phyloP scores from a whole-genome alignment of 306 rosid genomes.

The Ochetophila trinervis region DNA sequence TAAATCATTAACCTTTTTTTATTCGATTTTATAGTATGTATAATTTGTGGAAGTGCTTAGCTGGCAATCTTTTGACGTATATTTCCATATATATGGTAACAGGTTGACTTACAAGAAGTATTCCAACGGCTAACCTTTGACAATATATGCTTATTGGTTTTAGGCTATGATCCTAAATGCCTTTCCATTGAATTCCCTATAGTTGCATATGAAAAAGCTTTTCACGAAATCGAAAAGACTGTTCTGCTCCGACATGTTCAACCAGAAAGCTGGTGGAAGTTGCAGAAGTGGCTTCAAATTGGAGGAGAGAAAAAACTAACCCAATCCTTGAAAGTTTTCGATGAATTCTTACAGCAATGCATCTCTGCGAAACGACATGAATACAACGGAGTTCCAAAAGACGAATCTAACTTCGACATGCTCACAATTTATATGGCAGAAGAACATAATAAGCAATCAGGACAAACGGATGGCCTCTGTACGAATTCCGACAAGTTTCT shows the following conservation, averaged over 20 bases:
- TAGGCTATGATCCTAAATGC: constrained; percentile 32
- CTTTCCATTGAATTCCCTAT: constrained; percentile 19
- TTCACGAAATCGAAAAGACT: constrained; percentile 18
- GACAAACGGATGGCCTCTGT: neutral
- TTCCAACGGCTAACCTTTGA: constrained; percentile 31
- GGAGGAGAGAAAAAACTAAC: constrained; percentile 35
- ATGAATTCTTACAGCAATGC: constrained; percentile 27
- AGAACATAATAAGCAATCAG: constrained; percentile 1
- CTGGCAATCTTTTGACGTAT: neutral
- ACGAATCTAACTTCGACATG: constrained; percentile 22
- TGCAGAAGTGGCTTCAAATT: constrained; percentile 35
- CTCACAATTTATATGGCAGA: constrained; percentile 21
- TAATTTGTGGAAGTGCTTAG: neutral
- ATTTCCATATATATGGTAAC: neutral
- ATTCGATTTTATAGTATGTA: too few relatives aligned
- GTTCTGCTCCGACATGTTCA: constrained; percentile 8
- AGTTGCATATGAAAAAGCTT: constrained; percentile 19
- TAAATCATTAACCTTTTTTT: too few relatives aligned
- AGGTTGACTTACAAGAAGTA: constrained; percentile 38
- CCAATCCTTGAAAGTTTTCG: constrained; percentile 28
- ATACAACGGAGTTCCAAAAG: neutral
- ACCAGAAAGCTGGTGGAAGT: constrained; percentile 37
- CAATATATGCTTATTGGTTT: constrained; percentile 8
- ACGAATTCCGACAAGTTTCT: constrained; percentile 21
- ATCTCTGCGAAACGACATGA: constrained; percentile 27